phyloP scores from a whole-genome alignment of 2,329 filamentous ascomycete genomes.

The Talaromyces sp. region DNA sequence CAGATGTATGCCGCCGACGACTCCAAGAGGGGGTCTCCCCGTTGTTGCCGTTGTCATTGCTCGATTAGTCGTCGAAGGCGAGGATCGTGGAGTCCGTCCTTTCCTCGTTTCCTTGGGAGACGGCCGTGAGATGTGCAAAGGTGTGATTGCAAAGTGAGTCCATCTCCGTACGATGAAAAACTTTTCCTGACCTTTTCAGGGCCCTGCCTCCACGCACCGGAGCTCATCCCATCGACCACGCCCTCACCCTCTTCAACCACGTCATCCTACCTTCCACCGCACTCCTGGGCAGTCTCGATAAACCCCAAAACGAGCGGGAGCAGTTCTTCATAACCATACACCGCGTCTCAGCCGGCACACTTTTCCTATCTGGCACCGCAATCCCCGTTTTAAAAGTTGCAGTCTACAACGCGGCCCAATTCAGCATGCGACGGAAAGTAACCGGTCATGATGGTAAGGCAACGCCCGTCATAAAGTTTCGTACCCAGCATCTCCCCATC shows the following conservation, averaged over 20 bases:
- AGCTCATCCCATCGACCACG: conserved; percentile 30
- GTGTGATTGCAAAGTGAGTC: conserved; percentile 26
- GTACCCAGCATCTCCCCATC: conserved; percentile 28
- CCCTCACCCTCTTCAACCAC: conserved; percentile 35
- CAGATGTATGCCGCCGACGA: conserved; percentile 21
- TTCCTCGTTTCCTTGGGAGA: conserved; percentile 33
- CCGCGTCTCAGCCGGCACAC: conserved; percentile 22
- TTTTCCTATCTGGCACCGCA: conserved; percentile 18
- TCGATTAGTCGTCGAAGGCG: conserved; percentile 27
- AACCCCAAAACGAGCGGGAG: conserved; percentile 21
- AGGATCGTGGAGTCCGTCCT: conserved; percentile 28
- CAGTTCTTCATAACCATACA: conserved; percentile 27
- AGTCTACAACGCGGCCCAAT: conserved; percentile 22
- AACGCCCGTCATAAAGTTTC: conserved; percentile 24
- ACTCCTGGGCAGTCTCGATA: conserved; percentile 26
- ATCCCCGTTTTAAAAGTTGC: conserved; percentile 23
- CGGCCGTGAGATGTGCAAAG: conserved; percentile 26
- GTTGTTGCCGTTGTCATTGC: conserved; percentile 36
- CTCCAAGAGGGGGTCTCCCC: conserved; percentile 22
- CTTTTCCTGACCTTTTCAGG: not conserved
- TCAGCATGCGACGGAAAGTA: conserved; percentile 22
- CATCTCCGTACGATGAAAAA: not conserved
- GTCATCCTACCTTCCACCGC: conserved; percentile 27
- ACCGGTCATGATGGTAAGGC: conserved; percentile 15
- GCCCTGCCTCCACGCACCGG: conserved; percentile 27